phyloP scores from a whole-genome alignment of 1,139 yeast genomes.

The Lodderomyces jiufengensis region DNA sequence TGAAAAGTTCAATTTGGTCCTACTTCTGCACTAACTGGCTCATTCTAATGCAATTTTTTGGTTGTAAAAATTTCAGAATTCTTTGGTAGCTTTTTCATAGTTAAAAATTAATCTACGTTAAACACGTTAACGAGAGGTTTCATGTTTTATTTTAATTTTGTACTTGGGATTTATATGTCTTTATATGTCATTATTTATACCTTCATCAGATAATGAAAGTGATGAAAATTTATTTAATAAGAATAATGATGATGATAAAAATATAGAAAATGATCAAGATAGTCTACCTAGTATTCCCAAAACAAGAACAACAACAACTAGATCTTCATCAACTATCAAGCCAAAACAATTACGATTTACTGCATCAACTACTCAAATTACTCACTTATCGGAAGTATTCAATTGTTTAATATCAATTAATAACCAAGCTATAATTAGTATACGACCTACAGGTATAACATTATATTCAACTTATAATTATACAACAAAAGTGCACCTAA shows the following conservation, averaged over 20 bases:
- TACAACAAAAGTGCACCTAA: conserved; percentile 32
- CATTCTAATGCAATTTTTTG: too few relatives aligned
- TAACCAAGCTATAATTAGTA: conserved; percentile 34
- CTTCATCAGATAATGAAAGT: conserved; percentile 7
- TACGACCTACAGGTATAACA: conserved; percentile 31
- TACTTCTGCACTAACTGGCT: too few relatives aligned
- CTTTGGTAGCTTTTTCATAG: too few relatives aligned
- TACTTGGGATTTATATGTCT: not conserved
- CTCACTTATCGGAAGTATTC: conserved; percentile 39
- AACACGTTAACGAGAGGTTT: too few relatives aligned
- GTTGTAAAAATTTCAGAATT: too few relatives aligned
- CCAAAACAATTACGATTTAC: conserved; percentile 18
- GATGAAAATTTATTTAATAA: not conserved
- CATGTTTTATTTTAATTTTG: too few relatives aligned
- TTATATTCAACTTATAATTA: conserved; percentile 39
- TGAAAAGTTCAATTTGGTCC: too few relatives aligned
- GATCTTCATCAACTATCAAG: not conserved
- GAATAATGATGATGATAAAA: too few relatives aligned
- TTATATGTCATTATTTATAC: conserved; percentile 9
- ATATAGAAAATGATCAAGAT: not conserved
- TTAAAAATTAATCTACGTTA: too few relatives aligned
- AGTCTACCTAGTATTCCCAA: not conserved
- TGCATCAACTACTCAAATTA: conserved; percentile 38
- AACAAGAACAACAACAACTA: not conserved
- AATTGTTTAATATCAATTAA: conserved; percentile 31